phyloP scores from a whole-genome alignment of 352 stramenopile genomes.

The Globisporangium mamillatum region DNA sequence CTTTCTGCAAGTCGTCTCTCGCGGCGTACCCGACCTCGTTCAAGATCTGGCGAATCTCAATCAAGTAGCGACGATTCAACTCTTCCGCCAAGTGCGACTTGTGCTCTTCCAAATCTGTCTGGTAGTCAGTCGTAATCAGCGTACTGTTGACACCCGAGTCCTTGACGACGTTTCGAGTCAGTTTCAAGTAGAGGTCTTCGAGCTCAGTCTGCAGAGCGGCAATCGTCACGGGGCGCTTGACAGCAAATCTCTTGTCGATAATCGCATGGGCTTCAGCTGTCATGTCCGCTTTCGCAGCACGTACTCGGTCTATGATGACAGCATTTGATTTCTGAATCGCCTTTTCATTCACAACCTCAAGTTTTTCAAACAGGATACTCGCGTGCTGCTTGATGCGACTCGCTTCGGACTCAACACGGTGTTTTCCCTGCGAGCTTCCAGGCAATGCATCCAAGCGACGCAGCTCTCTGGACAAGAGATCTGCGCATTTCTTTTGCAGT shows the following conservation, averaged over 20 bases:
- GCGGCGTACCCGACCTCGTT: conserved; percentile 61
- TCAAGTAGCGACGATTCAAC: conserved; percentile 70
- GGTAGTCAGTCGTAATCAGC: conserved; percentile 39
- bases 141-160: conserved; percentile 29
- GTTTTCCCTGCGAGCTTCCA: conserved; percentile 40
- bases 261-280: conserved; percentile 59
- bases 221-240: conserved; percentile 50
- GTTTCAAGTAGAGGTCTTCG: conserved; percentile 38
- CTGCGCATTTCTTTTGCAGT: conserved; percentile 48
- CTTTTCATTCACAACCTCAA: conserved; percentile 73
- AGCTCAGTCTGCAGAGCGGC: conserved; percentile 56
- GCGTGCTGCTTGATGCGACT: conserved; percentile 59
- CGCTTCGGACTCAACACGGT: conserved; percentile 48
- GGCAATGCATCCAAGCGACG: conserved; percentile 51
- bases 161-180: conserved; percentile 26
- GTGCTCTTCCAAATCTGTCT: conserved; percentile 55
- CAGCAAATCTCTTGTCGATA: conserved; percentile 54
- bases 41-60: conserved; percentile 76
- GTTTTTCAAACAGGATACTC: conserved; percentile 63
- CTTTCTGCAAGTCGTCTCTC: conserved; percentile 61
- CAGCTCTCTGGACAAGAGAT: conserved; percentile 45
- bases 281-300: conserved; percentile 53
- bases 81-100: conserved; percentile 63
- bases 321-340: conserved; percentile 58
- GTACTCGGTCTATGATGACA: conserved; percentile 49